A percentile compares a stretch with the other conserved stretches of the same genome.
Evolutionary conservation across 2,329 filamentous ascomycete genomes (phyloP).

Genomic region (Penicillium hordei): DNA sequence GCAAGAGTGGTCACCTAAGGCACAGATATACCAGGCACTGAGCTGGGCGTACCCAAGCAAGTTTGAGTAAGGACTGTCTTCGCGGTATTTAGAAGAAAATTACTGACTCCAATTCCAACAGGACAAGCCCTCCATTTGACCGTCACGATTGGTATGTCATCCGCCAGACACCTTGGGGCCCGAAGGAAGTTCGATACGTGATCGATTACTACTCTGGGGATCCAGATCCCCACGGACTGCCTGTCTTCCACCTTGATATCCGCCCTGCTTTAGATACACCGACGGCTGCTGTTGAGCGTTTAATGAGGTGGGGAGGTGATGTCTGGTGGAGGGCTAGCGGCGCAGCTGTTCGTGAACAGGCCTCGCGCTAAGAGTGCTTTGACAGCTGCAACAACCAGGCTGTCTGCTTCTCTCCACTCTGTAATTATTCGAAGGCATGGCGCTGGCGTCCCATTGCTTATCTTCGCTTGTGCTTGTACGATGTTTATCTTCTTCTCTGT

Average conservation of each 20-base stretch:
- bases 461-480: conserved; percentile 6
- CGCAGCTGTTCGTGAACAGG: conserved; percentile 53
- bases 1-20: conserved; percentile 87
- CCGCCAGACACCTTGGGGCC: conserved; percentile 63
- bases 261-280: conserved; percentile 83
- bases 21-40: conserved; percentile 76
- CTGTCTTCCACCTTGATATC: conserved; percentile 94
- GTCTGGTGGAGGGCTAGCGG: conserved; percentile 90
- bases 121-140: conserved; percentile 85
- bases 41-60: conserved; percentile 75
- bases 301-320: conserved; percentile 87
- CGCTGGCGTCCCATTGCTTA: conserved; percentile 28
- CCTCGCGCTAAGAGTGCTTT: conserved; percentile 1
- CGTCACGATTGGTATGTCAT: conserved; percentile 96
- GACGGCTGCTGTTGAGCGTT: conserved; percentile 73
- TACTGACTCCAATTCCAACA: conserved; percentile 36
- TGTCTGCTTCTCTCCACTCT: conserved; percentile 27
- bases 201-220: conserved; percentile 94
- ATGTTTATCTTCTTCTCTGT: conserved; percentile 13
- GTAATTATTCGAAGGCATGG: conserved; percentile 23
- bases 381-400: conserved; percentile 1
- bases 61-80: conserved; percentile 62
- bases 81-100: not conserved
- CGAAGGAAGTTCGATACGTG: conserved; percentile 83
- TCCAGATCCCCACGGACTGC: conserved; percentile 79